Evolutionary conservation across 345 rosid species (phyloP).

Genomic region (Hirschfeldia incana): DNA sequence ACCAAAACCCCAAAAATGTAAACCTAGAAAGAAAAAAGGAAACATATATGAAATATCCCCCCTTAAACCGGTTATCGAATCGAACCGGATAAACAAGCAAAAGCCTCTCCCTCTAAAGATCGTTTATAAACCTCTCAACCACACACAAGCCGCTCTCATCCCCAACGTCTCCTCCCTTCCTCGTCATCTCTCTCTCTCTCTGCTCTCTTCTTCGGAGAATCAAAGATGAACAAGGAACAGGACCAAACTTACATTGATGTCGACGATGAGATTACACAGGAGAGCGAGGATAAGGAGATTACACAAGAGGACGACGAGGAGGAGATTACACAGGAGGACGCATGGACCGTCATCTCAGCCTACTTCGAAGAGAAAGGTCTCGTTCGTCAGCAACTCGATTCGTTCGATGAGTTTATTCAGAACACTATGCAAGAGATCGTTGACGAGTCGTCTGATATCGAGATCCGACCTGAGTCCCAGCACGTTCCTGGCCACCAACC

Average conservation of each 20-base stretch:
- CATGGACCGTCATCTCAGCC: slow-evolving; percentile 94
- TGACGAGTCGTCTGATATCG: slow-evolving; percentile 86
- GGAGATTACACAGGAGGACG: slow-evolving; percentile 71
- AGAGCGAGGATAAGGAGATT: neutral
- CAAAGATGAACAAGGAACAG: neutral
- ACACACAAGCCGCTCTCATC: neutral
- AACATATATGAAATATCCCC: neutral
- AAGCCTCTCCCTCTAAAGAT: neutral
- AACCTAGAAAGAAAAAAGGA: no score
- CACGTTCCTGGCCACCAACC: slow-evolving; percentile 93
- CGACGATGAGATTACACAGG: neutral
- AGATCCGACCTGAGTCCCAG: slow-evolving; percentile 97
- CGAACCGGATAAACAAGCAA: neutral
- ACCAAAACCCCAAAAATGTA: neutral
- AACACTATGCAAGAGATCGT: slow-evolving; percentile 98
- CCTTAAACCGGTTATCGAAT: neutral
- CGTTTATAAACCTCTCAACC: neutral
- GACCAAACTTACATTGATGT: neutral
- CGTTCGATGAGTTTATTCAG: slow-evolving; percentile 95
- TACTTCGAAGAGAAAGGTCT: slow-evolving; percentile 94
- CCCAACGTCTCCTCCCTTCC: neutral
- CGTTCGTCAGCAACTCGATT: slow-evolving; percentile 92
- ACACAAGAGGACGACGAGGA: neutral
- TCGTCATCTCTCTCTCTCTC: neutral
- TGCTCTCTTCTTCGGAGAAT: neutral